Evolutionary conservation across 108 stramenopile species (phyloP).

Genomic region (Nitzschia sp.): DNA sequence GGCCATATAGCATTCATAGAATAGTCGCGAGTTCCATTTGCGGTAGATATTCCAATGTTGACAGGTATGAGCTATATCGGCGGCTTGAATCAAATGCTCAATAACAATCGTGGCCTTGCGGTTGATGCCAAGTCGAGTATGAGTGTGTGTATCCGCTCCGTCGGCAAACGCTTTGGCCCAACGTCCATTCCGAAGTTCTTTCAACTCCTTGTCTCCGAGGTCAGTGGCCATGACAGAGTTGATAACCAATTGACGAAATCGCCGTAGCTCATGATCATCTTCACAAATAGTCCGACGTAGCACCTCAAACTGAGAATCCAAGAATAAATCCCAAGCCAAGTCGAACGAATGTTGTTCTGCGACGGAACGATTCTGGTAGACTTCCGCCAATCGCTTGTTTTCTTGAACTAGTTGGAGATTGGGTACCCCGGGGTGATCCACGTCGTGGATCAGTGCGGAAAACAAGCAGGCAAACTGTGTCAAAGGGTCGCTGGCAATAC

Average conservation of each 20-base stretch:
- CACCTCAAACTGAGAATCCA: conserved; percentile 19
- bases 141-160: neutral
- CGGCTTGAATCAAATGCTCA: conserved; percentile 3
- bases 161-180: conserved; percentile 34
- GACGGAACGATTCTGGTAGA: conserved; percentile 27
- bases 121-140: conserved; percentile 25
- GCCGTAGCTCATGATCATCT: conserved; percentile 20
- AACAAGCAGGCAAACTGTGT: conserved; percentile 17
- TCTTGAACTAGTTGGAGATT: conserved; percentile 32
- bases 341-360: conserved; percentile 32
- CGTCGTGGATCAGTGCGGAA: conserved; percentile 13
- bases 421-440: conserved; percentile 6
- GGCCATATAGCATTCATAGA: conserved; percentile 25
- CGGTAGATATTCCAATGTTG: conserved; percentile 29
- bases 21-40: neutral
- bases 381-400: conserved; percentile 12
- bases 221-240: conserved; percentile 39
- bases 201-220: conserved; percentile 32
- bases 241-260: conserved; percentile 33
- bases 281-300: conserved; percentile 18
- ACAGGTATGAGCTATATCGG: conserved; percentile 40
- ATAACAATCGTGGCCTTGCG: conserved; percentile 15
- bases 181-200: conserved; percentile 22
- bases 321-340: conserved; percentile 31
- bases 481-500: conserved; percentile 9